Percentiles rank a stretch among this genome's conserved stretches.
These are phyloP conservation scores for Ascochyta clinopodiicola DNA, from an alignment of 2,329 filamentous ascomycete species.

Conservation along the genomic window DNA sequence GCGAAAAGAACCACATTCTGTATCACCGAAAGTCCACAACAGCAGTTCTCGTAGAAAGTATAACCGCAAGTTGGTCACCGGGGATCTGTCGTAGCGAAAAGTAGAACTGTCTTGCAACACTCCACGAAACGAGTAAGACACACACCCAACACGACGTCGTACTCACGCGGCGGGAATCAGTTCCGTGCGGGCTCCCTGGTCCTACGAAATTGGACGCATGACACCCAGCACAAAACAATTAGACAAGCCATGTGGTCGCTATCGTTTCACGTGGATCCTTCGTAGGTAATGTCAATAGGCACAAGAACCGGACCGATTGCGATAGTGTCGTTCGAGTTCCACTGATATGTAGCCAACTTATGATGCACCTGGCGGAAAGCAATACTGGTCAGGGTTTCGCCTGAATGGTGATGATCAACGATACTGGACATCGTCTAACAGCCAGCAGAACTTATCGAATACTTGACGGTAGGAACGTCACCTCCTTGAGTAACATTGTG, in stretches of 20 bases:
- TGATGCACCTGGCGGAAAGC: not conserved
- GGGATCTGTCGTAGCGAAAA: not conserved
- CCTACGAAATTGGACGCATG: not conserved
- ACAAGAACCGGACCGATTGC: slow-evolving; percentile 3
- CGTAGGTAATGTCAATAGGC: not conserved
- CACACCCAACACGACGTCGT: not conserved
- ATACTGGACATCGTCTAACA: not conserved
- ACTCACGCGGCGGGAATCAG: not conserved
- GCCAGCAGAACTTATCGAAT: not conserved
- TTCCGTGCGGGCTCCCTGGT: not conserved
- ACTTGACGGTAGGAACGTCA: not conserved
- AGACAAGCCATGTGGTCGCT: slow-evolving; percentile 1
- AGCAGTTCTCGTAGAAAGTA: not conserved
- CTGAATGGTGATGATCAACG: not conserved
- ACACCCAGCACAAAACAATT: not conserved
- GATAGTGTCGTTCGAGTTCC: not conserved
- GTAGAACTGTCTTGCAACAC: slow-evolving; percentile 3
- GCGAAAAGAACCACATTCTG: no score
- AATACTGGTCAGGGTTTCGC: not conserved
- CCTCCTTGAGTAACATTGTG: not conserved
- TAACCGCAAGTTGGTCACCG: not conserved
- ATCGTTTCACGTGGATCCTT: not conserved
- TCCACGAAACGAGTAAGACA: slow-evolving; percentile 2
- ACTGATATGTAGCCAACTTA: not conserved
- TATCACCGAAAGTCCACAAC: not conserved